Evolutionary conservation across 2,329 filamentous ascomycete genomes (phyloP).

Genomic region (Scorias spongiosa): DNA sequence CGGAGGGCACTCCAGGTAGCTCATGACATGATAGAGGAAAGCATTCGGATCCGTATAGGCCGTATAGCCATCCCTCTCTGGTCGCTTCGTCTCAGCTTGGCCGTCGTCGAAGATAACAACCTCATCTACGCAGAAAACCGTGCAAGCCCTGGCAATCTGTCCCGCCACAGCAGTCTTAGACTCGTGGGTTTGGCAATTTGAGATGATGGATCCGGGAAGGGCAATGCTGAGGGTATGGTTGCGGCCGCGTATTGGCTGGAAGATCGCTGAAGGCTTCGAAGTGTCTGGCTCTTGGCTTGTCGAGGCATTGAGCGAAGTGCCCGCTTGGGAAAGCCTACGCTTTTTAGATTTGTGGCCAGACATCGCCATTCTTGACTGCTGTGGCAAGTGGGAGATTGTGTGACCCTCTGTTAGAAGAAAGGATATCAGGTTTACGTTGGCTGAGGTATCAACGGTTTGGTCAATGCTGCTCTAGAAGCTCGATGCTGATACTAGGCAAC

Average conservation of each 20-base stretch:
- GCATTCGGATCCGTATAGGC: constrained; percentile 62
- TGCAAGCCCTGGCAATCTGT: constrained; percentile 63
- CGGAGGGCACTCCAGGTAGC: constrained; percentile 71
- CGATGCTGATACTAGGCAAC: no score
- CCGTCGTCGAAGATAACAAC: constrained; percentile 68
- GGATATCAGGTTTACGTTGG: no score
- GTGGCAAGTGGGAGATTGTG: constrained; percentile 3
- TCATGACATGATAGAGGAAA: constrained; percentile 64
- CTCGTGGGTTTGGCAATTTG: constrained; percentile 49
- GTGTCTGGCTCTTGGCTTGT: constrained; percentile 29
- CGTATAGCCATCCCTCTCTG: constrained; percentile 38
- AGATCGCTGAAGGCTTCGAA: constrained; percentile 54
- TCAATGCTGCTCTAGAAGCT: no score
- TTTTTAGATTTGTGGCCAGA: constrained; percentile 8
- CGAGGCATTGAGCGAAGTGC: constrained; percentile 1
- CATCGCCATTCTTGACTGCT: constrained; percentile 2
- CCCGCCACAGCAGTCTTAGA: constrained; percentile 59
- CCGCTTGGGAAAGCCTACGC: constrained; percentile 6
- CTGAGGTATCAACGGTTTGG: no score
- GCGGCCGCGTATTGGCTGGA: constrained; percentile 48
- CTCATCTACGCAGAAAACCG: constrained; percentile 75
- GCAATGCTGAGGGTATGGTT: constrained; percentile 65
- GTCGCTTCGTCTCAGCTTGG: constrained; percentile 18
- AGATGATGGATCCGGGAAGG: constrained; percentile 61
- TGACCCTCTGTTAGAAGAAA: background rate